Evolutionary conservation across 768 basidiomycete genomes (phyloP).

Genomic region (Trametes cingulata): DNA sequence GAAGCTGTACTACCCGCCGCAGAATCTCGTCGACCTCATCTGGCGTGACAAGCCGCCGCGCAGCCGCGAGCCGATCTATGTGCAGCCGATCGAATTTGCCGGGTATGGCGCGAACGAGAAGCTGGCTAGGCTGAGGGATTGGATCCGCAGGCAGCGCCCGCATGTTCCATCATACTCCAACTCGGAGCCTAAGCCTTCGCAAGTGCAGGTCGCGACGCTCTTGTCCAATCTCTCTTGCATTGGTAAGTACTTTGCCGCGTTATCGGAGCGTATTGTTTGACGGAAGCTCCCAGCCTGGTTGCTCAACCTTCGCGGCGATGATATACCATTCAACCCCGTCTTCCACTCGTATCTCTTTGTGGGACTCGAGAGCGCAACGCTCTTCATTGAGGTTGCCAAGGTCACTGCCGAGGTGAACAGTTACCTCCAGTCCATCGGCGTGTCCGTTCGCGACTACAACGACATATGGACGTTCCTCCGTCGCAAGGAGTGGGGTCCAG

Average conservation of each 20-base stretch:
- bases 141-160: conserved; percentile 64
- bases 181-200: conserved; percentile 54
- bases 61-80: conserved; percentile 61
- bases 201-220: conserved; percentile 68
- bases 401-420: conserved; percentile 55
- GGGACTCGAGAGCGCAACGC: conserved; percentile 54
- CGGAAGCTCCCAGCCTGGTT: conserved; percentile 61
- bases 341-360: conserved; percentile 88
- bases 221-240: conserved; percentile 71
- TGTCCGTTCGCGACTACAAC: conserved; percentile 68
- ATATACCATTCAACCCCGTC: conserved; percentile 90
- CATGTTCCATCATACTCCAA: conserved; percentile 65
- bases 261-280: conserved; percentile 10
- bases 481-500: conserved; percentile 73
- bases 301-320: conserved; percentile 85
- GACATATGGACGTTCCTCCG: conserved; percentile 81
- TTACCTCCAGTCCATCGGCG: conserved; percentile 58
- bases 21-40: conserved; percentile 80
- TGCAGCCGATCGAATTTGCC: conserved; percentile 72
- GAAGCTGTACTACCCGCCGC: conserved; percentile 76
- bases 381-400: conserved; percentile 78
- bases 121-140: conserved; percentile 65
- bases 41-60: conserved; percentile 80
- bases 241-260: conserved; percentile 43
- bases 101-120: conserved; percentile 70